Evolutionary conservation across 2,329 filamentous ascomycete genomes (phyloP), one percentile per base, ranked within the genome.

Genomic region (Thielaviopsis euricoi): DNA sequence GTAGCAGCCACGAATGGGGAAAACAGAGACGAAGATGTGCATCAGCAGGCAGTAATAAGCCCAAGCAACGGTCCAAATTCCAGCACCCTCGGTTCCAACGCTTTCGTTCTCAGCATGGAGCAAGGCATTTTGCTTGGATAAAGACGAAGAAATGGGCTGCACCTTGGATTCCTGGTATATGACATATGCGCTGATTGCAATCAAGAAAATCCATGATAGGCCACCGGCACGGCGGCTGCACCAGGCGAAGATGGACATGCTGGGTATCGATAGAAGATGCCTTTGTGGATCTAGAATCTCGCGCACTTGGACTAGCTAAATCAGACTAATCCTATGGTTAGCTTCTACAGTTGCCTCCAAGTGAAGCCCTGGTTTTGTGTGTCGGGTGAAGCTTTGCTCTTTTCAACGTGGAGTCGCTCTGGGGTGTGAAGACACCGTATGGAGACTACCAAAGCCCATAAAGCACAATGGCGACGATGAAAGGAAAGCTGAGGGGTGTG

Each of bases 11-110:
- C 82, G 77, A 6, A 83, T 65, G 22, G 82, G 80, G 63, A 87
- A 86, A 33, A 76, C 67, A 62, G 80, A 78, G 64, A 85, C 81
- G 57, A 85, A 71, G 57, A 81, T 59, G 67, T 87, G 84, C 58
- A 86, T 77, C 37, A 84, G 66, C 19, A 86, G 71, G 56, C 78
- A 81, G 68, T 86, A 87, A 64, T 80, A 81, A 54, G 81, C 75
- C 64, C 83, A 85, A 29, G 80, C 33, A 53, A 73, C 67, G 15
- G 77, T 78, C 72, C 71, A 79, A 53, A 74, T 65, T 33, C 77
- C 76, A 46, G 71, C 74, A 26, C 76, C 75, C 43, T 69, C 64
- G 12, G 68, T 65, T 51, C 69, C 65, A 62, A 67, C 62, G 54
- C 64, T 64, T 26, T 67, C 63, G 56, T 67, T 66, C 21, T 55